These are phyloP conservation scores for Phytophthora tubulina DNA, from an alignment of 352 stramenopile species.

Conservation along the genomic window DNA sequence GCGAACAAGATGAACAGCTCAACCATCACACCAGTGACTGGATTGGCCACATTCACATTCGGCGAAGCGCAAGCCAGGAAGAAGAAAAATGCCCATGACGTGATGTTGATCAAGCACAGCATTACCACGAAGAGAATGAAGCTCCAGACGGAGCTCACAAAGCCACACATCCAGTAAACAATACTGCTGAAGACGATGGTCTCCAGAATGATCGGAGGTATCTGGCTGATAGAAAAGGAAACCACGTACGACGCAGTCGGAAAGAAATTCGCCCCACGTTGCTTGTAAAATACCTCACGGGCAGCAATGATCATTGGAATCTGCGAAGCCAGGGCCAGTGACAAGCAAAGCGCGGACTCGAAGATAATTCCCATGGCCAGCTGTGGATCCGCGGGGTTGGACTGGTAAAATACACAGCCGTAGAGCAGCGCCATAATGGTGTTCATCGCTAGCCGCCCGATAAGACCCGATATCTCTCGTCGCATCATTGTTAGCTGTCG, in stretches of 20 bases:
- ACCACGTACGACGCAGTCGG: slow-evolving; percentile 33
- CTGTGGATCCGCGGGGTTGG: slow-evolving; percentile 22
- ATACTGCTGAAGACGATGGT: slow-evolving; percentile 19
- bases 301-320: slow-evolving; percentile 25
- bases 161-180: slow-evolving; percentile 39
- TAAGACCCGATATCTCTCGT: slow-evolving; percentile 19
- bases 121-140: slow-evolving; percentile 30
- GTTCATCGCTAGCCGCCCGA: slow-evolving; percentile 28
- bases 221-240: slow-evolving; percentile 19
- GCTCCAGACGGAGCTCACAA: slow-evolving; percentile 21
- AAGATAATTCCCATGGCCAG: slow-evolving; percentile 33
- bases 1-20: slow-evolving; percentile 26
- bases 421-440: slow-evolving; percentile 27
- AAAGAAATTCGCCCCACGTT: slow-evolving; percentile 29
- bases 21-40: slow-evolving; percentile 3
- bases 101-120: slow-evolving; percentile 23
- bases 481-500: slow-evolving; percentile 26
- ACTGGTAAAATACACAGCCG: slow-evolving; percentile 33
- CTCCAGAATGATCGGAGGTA: slow-evolving; percentile 26
- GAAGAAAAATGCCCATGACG: slow-evolving; percentile 25
- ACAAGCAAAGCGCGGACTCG: slow-evolving; percentile 22
- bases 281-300: slow-evolving; percentile 34
- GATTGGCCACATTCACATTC: slow-evolving; percentile 28
- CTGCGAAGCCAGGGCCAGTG: slow-evolving; percentile 21
- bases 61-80: slow-evolving; percentile 22